These are phyloP conservation scores for Chrysanthemum makinoi DNA, from an alignment of 129 eudicot species.

Conservation along the genomic window DNA sequence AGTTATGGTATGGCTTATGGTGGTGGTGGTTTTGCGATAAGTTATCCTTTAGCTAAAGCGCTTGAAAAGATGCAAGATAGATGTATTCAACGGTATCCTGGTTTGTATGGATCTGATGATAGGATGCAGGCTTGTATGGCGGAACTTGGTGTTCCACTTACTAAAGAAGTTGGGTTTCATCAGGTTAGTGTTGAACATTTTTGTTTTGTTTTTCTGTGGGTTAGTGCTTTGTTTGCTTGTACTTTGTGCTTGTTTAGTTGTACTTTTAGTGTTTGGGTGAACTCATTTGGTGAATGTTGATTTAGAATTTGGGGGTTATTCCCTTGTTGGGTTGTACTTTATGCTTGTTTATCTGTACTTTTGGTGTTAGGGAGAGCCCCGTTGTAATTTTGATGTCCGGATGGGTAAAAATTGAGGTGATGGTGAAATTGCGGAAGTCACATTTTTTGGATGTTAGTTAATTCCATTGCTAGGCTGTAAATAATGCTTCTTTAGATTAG, in stretches of 20 bases:
- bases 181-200: constrained; percentile 53
- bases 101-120: constrained; percentile 85
- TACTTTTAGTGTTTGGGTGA: neutral
- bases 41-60: constrained; percentile 84
- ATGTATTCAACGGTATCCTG: constrained; percentile 91
- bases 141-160: constrained; percentile 96
- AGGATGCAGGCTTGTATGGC: constrained; percentile 99
- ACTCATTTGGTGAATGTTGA: no score
- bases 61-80: constrained; percentile 78
- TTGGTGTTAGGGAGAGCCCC: no score
- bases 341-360: no score
- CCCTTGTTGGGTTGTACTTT: no score
- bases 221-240: constrained; percentile 17
- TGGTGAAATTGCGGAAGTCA: neutral
- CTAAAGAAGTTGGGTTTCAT: constrained; percentile 90
- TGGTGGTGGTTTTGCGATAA: constrained; percentile 95
- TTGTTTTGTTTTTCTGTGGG: neutral
- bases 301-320: no score
- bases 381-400: neutral
- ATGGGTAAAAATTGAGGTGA: constrained; percentile 3
- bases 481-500: neutral
- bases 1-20: constrained; percentile 95
- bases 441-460: neutral
- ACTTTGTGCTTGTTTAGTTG: constrained; percentile 14
- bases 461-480: neutral